These are phyloP conservation scores for Somion occarium DNA, from an alignment of 1,284 basidiomycete genomes.

Conservation along the genomic window DNA sequence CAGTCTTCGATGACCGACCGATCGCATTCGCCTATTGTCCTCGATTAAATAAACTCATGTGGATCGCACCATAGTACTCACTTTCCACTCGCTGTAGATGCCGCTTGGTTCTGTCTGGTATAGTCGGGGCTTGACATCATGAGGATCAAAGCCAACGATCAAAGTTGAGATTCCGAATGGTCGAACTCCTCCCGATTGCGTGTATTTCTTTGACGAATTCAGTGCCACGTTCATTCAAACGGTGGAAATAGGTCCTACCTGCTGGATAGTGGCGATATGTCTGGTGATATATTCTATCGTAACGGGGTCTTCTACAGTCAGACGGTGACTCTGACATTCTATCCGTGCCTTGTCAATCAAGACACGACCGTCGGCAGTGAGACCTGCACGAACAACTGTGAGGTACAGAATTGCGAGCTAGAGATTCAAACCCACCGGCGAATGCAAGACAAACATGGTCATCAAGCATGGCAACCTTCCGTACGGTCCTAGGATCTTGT, in stretches of 20 bases:
- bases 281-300: conserved; percentile 98
- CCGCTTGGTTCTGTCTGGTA: conserved; percentile 98
- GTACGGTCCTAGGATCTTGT: conserved; percentile 95
- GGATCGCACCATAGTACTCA: conserved; percentile 22
- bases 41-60: background rate
- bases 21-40: conserved; percentile 95
- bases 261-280: conserved; percentile 96
- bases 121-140: conserved; percentile 83
- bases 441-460: conserved; percentile 98
- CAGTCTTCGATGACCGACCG: conserved; percentile 96
- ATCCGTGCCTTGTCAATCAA: conserved; percentile 97
- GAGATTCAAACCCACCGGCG: conserved; percentile 63
- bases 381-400: conserved; percentile 46
- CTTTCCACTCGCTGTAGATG: conserved; percentile 99
- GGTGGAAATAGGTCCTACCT: conserved; percentile 48
- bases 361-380: conserved; percentile 97
- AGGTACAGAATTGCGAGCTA: background rate
- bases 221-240: conserved; percentile 1
- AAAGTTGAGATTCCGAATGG: conserved; percentile 98
- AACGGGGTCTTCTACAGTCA: conserved; percentile 98
- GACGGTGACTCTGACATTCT: conserved; percentile 96
- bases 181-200: conserved; percentile 97
- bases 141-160: conserved; percentile 95
- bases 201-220: conserved; percentile 68
- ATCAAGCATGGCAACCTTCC: conserved; percentile 98